Conservation (phyloP, 192 early-diverging fungal species). For the Podila verticillata region DNA sequence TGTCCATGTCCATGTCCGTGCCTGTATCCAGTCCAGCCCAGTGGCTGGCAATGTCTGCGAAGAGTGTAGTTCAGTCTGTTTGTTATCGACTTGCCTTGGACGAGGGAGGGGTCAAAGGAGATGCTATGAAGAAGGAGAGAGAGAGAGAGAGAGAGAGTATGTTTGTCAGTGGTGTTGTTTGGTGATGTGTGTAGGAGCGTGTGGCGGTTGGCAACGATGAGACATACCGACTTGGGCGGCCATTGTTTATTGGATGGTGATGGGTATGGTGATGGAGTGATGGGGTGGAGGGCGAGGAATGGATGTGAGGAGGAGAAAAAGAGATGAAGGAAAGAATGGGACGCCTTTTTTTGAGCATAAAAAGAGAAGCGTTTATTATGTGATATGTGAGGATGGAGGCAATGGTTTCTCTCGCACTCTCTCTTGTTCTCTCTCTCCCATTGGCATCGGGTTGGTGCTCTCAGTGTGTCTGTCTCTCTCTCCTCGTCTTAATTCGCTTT, state of each 20-base stretch:
- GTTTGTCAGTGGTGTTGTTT: not conserved
- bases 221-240: constrained; percentile 31
- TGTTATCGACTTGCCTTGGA: constrained; percentile 8
- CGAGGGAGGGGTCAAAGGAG: not conserved
- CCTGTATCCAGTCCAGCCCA: too few relatives aligned
- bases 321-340: not conserved
- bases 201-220: not conserved
- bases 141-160: not conserved
- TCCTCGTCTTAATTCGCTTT: too few relatives aligned
- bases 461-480: too few relatives aligned
- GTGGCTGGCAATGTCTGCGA: too few relatives aligned
- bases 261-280: not conserved
- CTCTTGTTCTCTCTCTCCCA: too few relatives aligned
- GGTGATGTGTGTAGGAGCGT: not conserved
- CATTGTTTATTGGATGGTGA: constrained; percentile 11
- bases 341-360: not conserved
- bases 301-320: not conserved
- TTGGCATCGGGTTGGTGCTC: too few relatives aligned
- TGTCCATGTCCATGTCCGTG: too few relatives aligned
- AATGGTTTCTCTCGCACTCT: too few relatives aligned
- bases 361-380: not conserved
- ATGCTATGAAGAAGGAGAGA: not conserved
- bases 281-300: constrained; percentile 6
- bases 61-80: too few relatives aligned
- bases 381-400: too few relatives aligned